Evolutionary conservation across 345 rosid genomes (phyloP), one percentile per base, ranked within the genome.

Genomic region (Bruguiera parviflora): DNA sequence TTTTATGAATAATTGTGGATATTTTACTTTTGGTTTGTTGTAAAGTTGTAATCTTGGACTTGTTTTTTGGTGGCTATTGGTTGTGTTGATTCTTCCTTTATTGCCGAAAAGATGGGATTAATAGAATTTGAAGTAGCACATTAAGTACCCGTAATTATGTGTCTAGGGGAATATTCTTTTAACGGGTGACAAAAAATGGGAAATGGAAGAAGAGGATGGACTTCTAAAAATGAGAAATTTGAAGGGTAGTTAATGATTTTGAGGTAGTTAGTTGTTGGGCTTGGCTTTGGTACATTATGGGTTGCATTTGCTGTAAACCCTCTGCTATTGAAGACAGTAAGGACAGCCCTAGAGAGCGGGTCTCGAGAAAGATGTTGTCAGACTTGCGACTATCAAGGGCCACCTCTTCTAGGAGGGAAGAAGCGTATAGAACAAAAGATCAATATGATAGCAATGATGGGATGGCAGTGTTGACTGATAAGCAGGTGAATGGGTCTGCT

Each of bases 261-360:
- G 47, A 68, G 76, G 62, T 70, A 63, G 70, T 73, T 37, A 57
- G 62, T 68, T 76, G 51, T 67, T 72, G 68, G 76, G 76, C 71
- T 78, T 80, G 78, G 79, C 37, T 60, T 78, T 79, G 80, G 79
- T 78, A 73, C 77, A 73, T 65, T 37, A 94, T 94, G 99, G 99
- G 99, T 75, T 81, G 91, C 79, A 37, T 83, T 83, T 88, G 86
- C 69, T 86, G 93, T 79, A 94, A 94, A 79, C 96, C 95, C 27
- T 88, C 89, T 74, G 86, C 97, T 49, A 86, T 91, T 52, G 93
- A 89, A 65, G 97, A 89, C 67, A 86, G 93, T 69, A 91, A 86
- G 71, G 92, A 89, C 66, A 87, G 92, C 68, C 96, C 96, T 43
- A 86, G 86, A 67, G 96, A 92, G 68, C 69, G 88, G 61, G 73